Percentiles rank a stretch among this genome's conserved stretches.
phyloP scores from a whole-genome alignment of 164 flowering plant genomes.

The Umbellularia californica region DNA sequence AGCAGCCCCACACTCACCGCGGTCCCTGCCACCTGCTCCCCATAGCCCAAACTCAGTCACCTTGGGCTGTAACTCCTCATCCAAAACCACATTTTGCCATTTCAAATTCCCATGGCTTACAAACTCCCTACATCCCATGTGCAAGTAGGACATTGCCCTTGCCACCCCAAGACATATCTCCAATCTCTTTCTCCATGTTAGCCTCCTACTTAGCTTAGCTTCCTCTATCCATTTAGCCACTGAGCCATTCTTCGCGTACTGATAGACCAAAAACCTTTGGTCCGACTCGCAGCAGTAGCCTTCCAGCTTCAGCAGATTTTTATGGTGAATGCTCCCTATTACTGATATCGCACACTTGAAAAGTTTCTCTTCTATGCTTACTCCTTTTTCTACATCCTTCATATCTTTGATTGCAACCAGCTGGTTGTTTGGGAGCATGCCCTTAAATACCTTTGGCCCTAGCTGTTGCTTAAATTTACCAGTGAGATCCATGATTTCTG shows the following conservation, averaged over 20 bases:
- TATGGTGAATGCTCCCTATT: slow-evolving; percentile 61
- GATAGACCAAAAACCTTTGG: slow-evolving; percentile 53
- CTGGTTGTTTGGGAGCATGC: slow-evolving; percentile 34
- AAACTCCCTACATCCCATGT: slow-evolving; percentile 61
- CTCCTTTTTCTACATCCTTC: slow-evolving; percentile 8
- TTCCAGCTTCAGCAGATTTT: slow-evolving; percentile 50
- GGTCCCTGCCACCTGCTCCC: slow-evolving; percentile 7
- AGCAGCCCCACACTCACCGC: slow-evolving; percentile 18
- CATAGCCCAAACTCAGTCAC: slow-evolving; percentile 55
- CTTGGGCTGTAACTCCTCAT: slow-evolving; percentile 49
- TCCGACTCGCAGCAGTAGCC: slow-evolving; percentile 62
- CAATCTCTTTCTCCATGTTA: slow-evolving; percentile 56
- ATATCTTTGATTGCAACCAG: slow-evolving; percentile 44
- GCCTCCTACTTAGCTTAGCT: slow-evolving; percentile 30
- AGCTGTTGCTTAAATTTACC: slow-evolving; percentile 43
- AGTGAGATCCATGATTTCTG: slow-evolving; percentile 49
- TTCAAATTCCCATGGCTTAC: slow-evolving; percentile 64
- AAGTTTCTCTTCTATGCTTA: slow-evolving; percentile 38
- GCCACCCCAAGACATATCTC: slow-evolving; percentile 52
- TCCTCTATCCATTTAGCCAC: slow-evolving; percentile 41
- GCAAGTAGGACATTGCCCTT: slow-evolving; percentile 58
- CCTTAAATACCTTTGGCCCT: slow-evolving; percentile 51
- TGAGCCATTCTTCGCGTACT: slow-evolving; percentile 53
- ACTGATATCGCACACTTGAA: slow-evolving; percentile 37
- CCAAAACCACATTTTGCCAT: slow-evolving; percentile 55